phyloP scores from a whole-genome alignment of 108 stramenopile species.

The Skeletonema tropicum region DNA sequence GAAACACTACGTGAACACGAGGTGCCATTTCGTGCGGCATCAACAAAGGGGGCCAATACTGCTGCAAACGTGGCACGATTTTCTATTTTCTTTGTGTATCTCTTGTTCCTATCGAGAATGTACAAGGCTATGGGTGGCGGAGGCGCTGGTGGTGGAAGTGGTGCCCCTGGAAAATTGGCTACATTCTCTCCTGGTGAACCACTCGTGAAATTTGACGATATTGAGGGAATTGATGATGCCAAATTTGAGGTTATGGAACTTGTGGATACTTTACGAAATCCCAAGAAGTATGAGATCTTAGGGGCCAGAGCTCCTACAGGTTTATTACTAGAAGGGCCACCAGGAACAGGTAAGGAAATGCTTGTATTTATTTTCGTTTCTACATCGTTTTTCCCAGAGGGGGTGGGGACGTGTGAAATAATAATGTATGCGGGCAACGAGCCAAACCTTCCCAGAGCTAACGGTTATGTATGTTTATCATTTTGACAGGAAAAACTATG shows the following conservation, averaged over 20 bases:
- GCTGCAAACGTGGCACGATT: conserved; percentile 42
- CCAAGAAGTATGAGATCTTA: conserved; percentile 83
- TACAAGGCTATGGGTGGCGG: conserved; percentile 60
- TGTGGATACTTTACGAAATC: conserved; percentile 83
- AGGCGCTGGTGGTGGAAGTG: conserved; percentile 33
- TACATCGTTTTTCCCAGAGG: not conserved
- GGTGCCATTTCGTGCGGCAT: conserved; percentile 72
- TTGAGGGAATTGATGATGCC: conserved; percentile 85
- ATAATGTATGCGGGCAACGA: not conserved
- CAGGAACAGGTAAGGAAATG: conserved; percentile 29
- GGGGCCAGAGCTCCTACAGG: conserved; percentile 88
- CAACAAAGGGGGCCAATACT: conserved; percentile 48
- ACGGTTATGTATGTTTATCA: not conserved
- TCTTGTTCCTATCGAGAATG: conserved; percentile 70
- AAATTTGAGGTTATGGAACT: conserved; percentile 91
- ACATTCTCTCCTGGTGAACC: conserved; percentile 46
- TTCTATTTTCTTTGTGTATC: conserved; percentile 61
- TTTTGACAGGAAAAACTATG: conserved; percentile 75
- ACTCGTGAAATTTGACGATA: conserved; percentile 76
- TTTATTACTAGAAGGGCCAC: conserved; percentile 79
- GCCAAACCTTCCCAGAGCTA: not conserved
- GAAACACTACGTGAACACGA: conserved; percentile 50
- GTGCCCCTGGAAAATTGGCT: conserved; percentile 74
- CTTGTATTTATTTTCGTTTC: not conserved
- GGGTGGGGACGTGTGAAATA: not conserved